Conservation (phyloP, 1,139 yeast genomes). For the Suhomyces chickasaworum region DNA sequence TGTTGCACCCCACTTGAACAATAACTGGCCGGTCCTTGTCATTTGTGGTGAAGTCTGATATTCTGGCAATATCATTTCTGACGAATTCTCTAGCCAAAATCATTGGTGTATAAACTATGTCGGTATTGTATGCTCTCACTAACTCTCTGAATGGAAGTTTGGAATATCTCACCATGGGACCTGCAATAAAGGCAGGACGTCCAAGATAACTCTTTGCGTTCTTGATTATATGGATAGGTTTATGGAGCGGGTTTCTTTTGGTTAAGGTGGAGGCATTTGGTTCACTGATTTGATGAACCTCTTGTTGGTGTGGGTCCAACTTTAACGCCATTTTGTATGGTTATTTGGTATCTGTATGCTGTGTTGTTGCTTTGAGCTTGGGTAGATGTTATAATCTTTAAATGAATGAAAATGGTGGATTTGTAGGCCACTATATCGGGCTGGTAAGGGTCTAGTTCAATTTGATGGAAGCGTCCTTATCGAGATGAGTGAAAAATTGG, state of each 20-base stretch:
- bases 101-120: conserved; percentile 94
- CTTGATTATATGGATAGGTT: conserved; percentile 56
- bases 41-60: conserved; percentile 84
- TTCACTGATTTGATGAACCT: neutral
- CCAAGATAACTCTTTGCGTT: conserved; percentile 36
- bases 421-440: neutral
- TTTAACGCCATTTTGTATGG: neutral
- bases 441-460: neutral
- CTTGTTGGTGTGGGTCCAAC: neutral
- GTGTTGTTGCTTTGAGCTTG: too few species aligned
- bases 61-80: conserved; percentile 76
- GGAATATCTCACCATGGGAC: conserved; percentile 97
- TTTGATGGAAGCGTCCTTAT: neutral
- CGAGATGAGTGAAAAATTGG: conserved; percentile 6
- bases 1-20: conserved; percentile 91
- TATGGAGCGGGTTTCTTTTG: conserved; percentile 48
- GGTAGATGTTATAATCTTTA: neutral
- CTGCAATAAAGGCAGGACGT: conserved; percentile 77
- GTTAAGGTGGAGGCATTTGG: conserved; percentile 1
- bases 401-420: neutral
- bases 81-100: conserved; percentile 94
- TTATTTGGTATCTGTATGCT: too few species aligned
- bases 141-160: conserved; percentile 88
- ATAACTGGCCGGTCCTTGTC: conserved; percentile 66
- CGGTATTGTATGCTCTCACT: conserved; percentile 70